phyloP scores from a whole-genome alignment of 2,329 filamentous ascomycete genomes.

The Chaetomium olivaceum region DNA sequence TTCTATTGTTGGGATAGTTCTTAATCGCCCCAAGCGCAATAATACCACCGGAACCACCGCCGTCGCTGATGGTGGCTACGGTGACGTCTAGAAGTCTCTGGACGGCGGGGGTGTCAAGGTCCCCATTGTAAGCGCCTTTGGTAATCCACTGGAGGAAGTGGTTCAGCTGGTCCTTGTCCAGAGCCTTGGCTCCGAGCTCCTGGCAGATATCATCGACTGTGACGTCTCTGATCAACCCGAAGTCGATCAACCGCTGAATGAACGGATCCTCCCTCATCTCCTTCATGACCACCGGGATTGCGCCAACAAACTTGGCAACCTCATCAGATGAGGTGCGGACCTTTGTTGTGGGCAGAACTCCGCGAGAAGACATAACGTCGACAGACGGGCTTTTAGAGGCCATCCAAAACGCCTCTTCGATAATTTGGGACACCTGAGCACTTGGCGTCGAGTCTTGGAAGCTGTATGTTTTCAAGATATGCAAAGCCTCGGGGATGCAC shows the following conservation, averaged over 20 bases:
- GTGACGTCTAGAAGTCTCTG: conserved; percentile 75
- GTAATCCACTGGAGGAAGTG: conserved; percentile 85
- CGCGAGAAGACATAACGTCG: conserved; percentile 84
- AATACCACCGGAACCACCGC: conserved; percentile 64
- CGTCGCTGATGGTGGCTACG: conserved; percentile 66
- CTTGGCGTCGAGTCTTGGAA: conserved; percentile 90
- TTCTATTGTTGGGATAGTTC: conserved; percentile 73
- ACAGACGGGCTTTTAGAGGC: conserved; percentile 80
- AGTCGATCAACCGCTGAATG: conserved; percentile 76
- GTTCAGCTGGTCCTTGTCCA: conserved; percentile 74
- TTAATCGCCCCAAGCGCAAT: conserved; percentile 75
- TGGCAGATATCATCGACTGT: conserved; percentile 82
- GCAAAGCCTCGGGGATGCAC: conserved; percentile 75
- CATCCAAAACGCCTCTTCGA: conserved; percentile 96
- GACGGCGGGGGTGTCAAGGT: conserved; percentile 69
- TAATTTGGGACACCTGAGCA: conserved; percentile 75
- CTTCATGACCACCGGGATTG: conserved; percentile 82
- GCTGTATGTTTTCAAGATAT: conserved; percentile 83
- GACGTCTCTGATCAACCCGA: conserved; percentile 83
- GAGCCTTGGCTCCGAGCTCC: conserved; percentile 78
- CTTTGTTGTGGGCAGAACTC: conserved; percentile 79
- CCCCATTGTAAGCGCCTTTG: conserved; percentile 67
- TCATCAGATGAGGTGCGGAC: conserved; percentile 74
- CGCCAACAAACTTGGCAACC: conserved; percentile 73
- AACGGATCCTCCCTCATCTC: conserved; percentile 74